Conservation (phyloP, 805 yeast species). For the Isabelozyma heimii region DNA sequence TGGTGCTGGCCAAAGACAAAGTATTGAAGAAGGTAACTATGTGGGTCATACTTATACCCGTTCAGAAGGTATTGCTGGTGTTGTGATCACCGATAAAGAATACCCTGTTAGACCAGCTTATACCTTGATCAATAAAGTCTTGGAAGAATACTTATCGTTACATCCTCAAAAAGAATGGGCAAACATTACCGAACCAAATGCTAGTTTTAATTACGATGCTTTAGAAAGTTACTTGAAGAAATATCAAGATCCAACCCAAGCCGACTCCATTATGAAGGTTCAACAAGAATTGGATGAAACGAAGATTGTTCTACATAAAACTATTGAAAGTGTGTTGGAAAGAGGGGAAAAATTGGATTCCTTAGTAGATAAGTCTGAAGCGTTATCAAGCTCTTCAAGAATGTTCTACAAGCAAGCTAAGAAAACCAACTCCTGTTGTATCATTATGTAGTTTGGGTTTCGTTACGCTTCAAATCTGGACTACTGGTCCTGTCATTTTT, state of each 20-base stretch:
- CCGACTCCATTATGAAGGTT: slow-evolving; percentile 94
- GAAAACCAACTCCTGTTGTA: slow-evolving; percentile 84
- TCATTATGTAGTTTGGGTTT: slow-evolving; percentile 49
- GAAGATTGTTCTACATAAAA: slow-evolving; percentile 91
- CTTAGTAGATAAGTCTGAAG: slow-evolving; percentile 92
- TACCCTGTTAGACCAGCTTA: slow-evolving; percentile 97
- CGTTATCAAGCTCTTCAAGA: slow-evolving; percentile 80
- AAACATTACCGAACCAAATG: slow-evolving; percentile 41
- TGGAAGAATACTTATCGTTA: slow-evolving; percentile 84
- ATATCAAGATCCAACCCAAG: slow-evolving; percentile 96
- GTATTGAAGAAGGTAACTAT: slow-evolving; percentile 88
- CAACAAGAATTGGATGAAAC: slow-evolving; percentile 98
- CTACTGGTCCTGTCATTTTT: no score
- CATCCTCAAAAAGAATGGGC: slow-evolving; percentile 77
- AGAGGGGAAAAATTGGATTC: slow-evolving; percentile 96
- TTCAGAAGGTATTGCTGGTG: slow-evolving; percentile 88
- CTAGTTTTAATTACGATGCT: slow-evolving; percentile 52
- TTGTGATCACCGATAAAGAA: slow-evolving; percentile 88
- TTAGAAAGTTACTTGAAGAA: slow-evolving; percentile 70
- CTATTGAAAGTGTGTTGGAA: slow-evolving; percentile 89
- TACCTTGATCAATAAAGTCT: slow-evolving; percentile 82
- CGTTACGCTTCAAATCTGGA: neutral
- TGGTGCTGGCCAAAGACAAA: slow-evolving; percentile 84
- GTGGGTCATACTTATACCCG: slow-evolving; percentile 90
- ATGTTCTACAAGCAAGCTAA: slow-evolving; percentile 97